A percentile compares a stretch with the other conserved stretches of the same genome.
phyloP scores from a whole-genome alignment of 306 rosid species.

The Glycyrrhiza uralensis region DNA sequence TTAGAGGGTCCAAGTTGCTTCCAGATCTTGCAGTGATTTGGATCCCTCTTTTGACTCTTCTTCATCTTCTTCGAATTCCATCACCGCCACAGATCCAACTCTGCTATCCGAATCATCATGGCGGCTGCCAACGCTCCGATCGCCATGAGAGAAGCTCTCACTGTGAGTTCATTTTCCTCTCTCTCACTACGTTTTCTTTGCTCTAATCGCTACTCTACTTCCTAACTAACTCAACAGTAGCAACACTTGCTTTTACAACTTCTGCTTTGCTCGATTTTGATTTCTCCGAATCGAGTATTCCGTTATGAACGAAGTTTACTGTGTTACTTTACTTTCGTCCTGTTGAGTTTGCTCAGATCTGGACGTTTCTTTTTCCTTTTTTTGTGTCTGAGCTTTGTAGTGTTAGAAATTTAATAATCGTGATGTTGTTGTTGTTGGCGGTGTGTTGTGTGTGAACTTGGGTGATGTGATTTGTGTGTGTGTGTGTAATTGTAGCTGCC shows the following conservation, averaged over 20 bases:
- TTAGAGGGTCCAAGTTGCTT: constrained; percentile 42
- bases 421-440: constrained; percentile 18
- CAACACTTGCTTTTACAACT: background rate
- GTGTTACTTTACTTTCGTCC: background rate
- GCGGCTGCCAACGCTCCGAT: constrained; percentile 98
- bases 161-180: constrained; percentile 49
- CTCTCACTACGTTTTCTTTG: background rate
- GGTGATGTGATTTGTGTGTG: constrained; percentile 33
- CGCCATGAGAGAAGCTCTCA: constrained; percentile 91
- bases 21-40: constrained; percentile 65
- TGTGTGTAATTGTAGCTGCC: constrained; percentile 78
- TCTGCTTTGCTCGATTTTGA: constrained; percentile 22
- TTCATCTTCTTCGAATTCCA: constrained; percentile 21
- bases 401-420: background rate
- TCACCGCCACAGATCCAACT: constrained; percentile 45
- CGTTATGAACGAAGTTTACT: constrained; percentile 18
- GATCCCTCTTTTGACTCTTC: constrained; percentile 36
- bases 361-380: background rate
- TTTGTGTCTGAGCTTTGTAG: constrained; percentile 36
- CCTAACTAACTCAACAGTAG: background rate
- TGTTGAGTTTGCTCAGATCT: constrained; percentile 45
- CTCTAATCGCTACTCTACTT: constrained; percentile 28
- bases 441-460: background rate
- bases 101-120: constrained; percentile 54
- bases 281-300: background rate